phyloP scores from a whole-genome alignment of 2,329 filamentous ascomycete species.

The Fusarium incarnatum region DNA sequence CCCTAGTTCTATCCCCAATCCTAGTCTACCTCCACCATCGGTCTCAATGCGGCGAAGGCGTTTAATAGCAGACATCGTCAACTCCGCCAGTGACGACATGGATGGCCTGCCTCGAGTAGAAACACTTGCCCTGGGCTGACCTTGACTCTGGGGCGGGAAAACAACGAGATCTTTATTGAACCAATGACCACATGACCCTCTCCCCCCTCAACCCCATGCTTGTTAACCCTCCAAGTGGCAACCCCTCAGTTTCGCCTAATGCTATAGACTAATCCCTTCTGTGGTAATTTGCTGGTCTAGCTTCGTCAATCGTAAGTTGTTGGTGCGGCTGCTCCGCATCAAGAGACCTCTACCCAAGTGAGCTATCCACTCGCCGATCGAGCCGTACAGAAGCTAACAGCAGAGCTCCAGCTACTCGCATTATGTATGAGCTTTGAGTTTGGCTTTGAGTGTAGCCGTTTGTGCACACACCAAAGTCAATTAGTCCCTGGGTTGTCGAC shows the following conservation, averaged over 20 bases:
- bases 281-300: background rate
- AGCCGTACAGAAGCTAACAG: constrained; percentile 6
- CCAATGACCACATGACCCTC: constrained; percentile 19
- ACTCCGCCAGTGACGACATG: constrained; percentile 19
- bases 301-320: constrained; percentile 10
- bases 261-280: background rate
- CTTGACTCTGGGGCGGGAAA: background rate
- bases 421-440: background rate
- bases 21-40: constrained; percentile 5
- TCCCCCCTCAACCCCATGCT: constrained; percentile 1
- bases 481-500: background rate
- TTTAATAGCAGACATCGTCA: constrained; percentile 3
- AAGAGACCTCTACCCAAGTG: constrained; percentile 3
- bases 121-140: background rate
- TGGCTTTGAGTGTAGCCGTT: constrained; percentile 5
- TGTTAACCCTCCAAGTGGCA: constrained; percentile 3
- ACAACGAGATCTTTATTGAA: background rate
- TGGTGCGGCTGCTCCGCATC: constrained; percentile 36
- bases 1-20: background rate
- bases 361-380: constrained; percentile 12
- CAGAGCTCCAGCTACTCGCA: background rate
- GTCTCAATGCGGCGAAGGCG: constrained; percentile 20
- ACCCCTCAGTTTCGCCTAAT: background rate
- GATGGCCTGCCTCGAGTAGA: background rate
- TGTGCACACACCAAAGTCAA: background rate